Evolutionary conservation across 2,329 filamentous ascomycete genomes (phyloP).

Genomic region (Cadophora gregata): DNA sequence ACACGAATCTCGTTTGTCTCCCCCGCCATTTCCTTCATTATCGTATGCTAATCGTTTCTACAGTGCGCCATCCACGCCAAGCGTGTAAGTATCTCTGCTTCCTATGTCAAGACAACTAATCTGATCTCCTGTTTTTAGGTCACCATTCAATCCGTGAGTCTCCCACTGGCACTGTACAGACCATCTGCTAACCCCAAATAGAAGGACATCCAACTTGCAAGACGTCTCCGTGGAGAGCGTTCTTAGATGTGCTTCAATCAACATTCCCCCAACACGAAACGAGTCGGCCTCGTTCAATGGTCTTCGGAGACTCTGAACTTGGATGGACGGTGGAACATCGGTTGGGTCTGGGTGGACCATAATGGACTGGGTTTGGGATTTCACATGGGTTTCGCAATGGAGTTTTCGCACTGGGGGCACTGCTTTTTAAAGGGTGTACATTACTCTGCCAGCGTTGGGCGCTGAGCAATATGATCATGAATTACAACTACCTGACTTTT

Average conservation of each 20-base stretch:
- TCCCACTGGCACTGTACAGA: too few species aligned
- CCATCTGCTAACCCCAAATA: too few species aligned
- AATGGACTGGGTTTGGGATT: slow-evolving; percentile 33
- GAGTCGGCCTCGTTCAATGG: slow-evolving; percentile 24
- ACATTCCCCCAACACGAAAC: too few species aligned
- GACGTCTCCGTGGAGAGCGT: background rate
- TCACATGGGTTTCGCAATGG: slow-evolving; percentile 38
- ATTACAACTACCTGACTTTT: too few species aligned
- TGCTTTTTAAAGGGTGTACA: slow-evolving; percentile 24
- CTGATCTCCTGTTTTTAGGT: too few species aligned
- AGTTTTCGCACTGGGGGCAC: slow-evolving; percentile 30
- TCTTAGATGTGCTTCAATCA: background rate
- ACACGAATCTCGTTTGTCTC: background rate
- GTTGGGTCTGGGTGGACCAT: slow-evolving; percentile 35
- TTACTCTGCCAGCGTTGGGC: slow-evolving; percentile 39
- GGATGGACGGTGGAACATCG: too few species aligned
- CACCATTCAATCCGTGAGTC: slow-evolving; percentile 72
- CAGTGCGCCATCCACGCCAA: slow-evolving; percentile 96
- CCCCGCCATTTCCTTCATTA: too few species aligned
- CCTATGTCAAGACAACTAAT: too few species aligned
- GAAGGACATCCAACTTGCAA: slow-evolving; percentile 39
- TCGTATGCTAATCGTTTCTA: slow-evolving; percentile 74
- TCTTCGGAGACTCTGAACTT: slow-evolving; percentile 25
- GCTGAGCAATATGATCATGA: slow-evolving; percentile 39
- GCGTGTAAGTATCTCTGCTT: too few species aligned